Evolutionary conservation across 2,329 filamentous ascomycete genomes (phyloP).

Genomic region (Xenoacremonium recifei): DNA sequence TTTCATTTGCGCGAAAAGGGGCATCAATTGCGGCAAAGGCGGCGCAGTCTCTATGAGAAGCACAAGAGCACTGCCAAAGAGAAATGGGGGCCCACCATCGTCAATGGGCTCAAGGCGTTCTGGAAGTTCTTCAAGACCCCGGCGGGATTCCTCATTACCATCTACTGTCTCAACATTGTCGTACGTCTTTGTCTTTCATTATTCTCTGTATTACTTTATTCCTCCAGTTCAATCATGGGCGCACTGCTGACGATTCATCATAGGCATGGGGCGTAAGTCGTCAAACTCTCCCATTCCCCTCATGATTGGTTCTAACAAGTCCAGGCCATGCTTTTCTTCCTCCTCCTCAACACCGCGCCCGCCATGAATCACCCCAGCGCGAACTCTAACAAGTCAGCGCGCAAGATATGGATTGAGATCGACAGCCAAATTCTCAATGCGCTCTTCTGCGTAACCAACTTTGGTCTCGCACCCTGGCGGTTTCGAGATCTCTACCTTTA

Average conservation of each 20-base stretch:
- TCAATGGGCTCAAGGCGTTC: constrained; percentile 24
- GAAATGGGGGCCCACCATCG: constrained; percentile 21
- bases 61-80: constrained; percentile 21
- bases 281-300: background rate
- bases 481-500: constrained; percentile 72
- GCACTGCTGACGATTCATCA: background rate
- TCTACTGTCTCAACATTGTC: constrained; percentile 29
- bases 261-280: constrained; percentile 26
- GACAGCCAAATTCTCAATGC: constrained; percentile 78
- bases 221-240: background rate
- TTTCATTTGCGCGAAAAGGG: constrained; percentile 6
- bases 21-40: constrained; percentile 13
- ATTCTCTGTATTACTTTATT: no score
- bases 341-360: constrained; percentile 22
- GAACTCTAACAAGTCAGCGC: constrained; percentile 69
- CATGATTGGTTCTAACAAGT: constrained; percentile 4
- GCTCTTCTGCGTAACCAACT: constrained; percentile 81
- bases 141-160: constrained; percentile 27
- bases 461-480: constrained; percentile 79
- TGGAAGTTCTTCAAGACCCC: constrained; percentile 29
- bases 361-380: constrained; percentile 33
- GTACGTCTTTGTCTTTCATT: constrained; percentile 17
- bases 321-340: constrained; percentile 29
- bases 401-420: constrained; percentile 78
- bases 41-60: constrained; percentile 18